These are phyloP conservation scores for Hortiboletus campestris DNA, from an alignment of 768 basidiomycete species.

Conservation along the genomic window DNA sequence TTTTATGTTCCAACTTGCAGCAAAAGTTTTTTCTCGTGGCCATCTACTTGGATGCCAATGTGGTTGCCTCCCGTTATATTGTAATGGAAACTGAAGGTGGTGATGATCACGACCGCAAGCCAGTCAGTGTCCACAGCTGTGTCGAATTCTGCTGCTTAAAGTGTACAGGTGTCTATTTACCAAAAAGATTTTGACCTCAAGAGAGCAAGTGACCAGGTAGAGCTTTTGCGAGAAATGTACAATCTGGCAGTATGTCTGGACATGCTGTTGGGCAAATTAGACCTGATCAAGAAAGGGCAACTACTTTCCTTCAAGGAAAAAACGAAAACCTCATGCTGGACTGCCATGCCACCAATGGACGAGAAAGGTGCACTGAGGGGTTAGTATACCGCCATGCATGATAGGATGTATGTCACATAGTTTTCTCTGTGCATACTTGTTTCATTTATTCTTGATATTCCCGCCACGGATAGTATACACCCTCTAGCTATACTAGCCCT, in stretches of 20 bases:
- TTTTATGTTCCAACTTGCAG: not conserved
- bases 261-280: too few relatives aligned
- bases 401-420: too few relatives aligned
- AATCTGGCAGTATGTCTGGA: not conserved
- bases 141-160: not conserved
- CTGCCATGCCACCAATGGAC: too few relatives aligned
- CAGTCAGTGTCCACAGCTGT: not conserved
- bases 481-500: too few relatives aligned
- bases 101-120: not conserved
- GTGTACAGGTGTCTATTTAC: not conserved
- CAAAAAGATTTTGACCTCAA: not conserved
- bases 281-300: too few relatives aligned
- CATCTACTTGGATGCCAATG: not conserved
- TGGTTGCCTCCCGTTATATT: not conserved
- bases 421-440: too few relatives aligned
- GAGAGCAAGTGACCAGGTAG: not conserved
- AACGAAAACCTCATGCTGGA: too few relatives aligned
- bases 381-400: too few relatives aligned
- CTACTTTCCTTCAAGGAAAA: too few relatives aligned
- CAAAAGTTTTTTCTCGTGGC: not conserved
- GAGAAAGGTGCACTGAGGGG: too few relatives aligned
- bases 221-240: not conserved
- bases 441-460: too few relatives aligned
- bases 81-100: not conserved
- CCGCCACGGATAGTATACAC: too few relatives aligned